Evolutionary conservation across 129 eudicot species (phyloP).

Genomic region (Escallonia rubra): DNA sequence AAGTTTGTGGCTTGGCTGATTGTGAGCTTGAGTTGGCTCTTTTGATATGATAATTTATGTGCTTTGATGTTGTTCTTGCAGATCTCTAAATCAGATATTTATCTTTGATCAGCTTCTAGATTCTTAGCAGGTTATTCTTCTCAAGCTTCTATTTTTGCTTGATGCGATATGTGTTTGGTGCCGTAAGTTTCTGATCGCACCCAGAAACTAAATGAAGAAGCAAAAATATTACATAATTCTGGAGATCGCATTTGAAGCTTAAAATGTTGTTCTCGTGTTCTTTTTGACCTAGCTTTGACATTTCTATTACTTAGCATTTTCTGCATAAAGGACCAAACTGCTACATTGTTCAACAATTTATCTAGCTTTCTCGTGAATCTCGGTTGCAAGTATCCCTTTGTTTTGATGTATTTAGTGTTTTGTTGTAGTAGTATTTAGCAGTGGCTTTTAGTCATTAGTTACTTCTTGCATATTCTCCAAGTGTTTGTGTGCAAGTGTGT

Average conservation of each 20-base stretch:
- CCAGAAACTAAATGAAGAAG: constrained; percentile 19
- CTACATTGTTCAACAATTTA: too few species aligned
- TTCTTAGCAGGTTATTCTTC: constrained; percentile 20
- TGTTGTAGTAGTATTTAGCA: background rate
- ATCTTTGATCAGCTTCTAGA: constrained; percentile 24
- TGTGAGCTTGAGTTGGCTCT: background rate
- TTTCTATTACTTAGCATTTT: too few species aligned
- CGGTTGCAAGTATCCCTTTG: background rate
- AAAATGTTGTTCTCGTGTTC: background rate
- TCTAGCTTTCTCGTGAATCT: too few species aligned
- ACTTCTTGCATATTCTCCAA: background rate
- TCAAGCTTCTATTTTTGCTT: background rate
- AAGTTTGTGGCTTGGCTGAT: background rate
- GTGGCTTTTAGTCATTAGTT: background rate
- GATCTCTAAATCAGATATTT: constrained; percentile 22
- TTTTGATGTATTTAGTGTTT: background rate
- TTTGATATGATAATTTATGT: background rate
- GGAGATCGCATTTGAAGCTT: background rate
- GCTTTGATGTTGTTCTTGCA: constrained; percentile 17
- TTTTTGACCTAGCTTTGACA: background rate
- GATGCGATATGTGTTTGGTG: constrained; percentile 8
- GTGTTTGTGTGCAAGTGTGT: background rate
- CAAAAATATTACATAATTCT: background rate
- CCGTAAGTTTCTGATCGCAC: constrained; percentile 13
- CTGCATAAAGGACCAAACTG: too few species aligned